These are phyloP conservation scores for Pelargonium nanum DNA, from an alignment of 345 rosid species.

Conservation along the genomic window DNA sequence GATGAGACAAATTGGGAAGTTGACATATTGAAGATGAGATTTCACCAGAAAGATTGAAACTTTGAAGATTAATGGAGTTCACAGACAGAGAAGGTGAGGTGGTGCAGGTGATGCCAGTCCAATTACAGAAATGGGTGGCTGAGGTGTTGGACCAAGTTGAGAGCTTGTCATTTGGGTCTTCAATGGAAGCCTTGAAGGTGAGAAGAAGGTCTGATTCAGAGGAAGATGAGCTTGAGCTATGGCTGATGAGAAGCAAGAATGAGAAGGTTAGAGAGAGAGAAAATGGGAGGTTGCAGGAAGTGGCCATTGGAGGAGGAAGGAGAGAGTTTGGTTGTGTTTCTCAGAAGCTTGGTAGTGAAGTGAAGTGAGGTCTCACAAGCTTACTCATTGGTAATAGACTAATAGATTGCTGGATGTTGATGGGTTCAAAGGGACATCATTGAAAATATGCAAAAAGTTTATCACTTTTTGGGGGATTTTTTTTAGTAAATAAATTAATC, in stretches of 20 bases:
- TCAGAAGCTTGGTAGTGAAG: constrained; percentile 13
- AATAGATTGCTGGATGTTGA: no score
- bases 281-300: constrained; percentile 22
- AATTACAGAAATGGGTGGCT: constrained; percentile 53
- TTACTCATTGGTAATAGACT: no score
- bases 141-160: constrained; percentile 62
- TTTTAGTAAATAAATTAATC: no score
- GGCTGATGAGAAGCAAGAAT: constrained; percentile 19
- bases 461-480: no score
- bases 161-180: constrained; percentile 56
- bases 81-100: constrained; percentile 37
- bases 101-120: constrained; percentile 71
- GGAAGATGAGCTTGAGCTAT: constrained; percentile 26
- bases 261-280: constrained; percentile 34
- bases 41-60: constrained; percentile 83
- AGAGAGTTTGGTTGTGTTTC: constrained; percentile 6
- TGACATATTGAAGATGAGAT: constrained; percentile 63
- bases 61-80: constrained; percentile 59
- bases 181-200: constrained; percentile 56
- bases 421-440: no score
- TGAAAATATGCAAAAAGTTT: no score
- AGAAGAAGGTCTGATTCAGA: constrained; percentile 61
- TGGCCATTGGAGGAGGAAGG: constrained; percentile 48
- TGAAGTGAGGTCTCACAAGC: no score
- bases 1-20: constrained; percentile 45